Evolutionary conservation across 139 green algal genomes (phyloP).

Genomic region (Picochlorum sp.): DNA sequence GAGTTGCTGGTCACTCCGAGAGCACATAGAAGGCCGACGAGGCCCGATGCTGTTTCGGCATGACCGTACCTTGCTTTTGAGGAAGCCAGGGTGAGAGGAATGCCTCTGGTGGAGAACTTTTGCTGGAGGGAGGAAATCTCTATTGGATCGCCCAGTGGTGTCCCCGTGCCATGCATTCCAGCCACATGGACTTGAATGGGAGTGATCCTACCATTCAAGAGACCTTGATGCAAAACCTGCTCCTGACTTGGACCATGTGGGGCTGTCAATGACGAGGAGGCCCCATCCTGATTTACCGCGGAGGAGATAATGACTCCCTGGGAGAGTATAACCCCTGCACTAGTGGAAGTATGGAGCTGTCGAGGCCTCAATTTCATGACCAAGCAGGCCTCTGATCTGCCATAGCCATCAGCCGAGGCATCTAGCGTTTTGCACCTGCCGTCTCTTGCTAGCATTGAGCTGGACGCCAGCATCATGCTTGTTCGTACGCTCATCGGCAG

Average conservation of each 20-base stretch:
- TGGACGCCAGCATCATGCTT: slow-evolving; percentile 21
- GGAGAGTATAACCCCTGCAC: too few relatives aligned
- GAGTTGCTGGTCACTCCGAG: background rate
- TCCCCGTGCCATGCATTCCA: slow-evolving; percentile 37
- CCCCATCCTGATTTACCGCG: slow-evolving; percentile 1
- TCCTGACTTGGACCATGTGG: slow-evolving; percentile 1
- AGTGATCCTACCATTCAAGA: background rate
- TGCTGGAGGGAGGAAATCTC: slow-evolving; percentile 50
- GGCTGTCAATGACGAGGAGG: background rate
- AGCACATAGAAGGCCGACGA: slow-evolving; percentile 34
- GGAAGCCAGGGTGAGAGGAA: slow-evolving; percentile 28
- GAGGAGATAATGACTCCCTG: background rate
- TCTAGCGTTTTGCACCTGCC: slow-evolving; percentile 65
- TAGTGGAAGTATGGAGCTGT: background rate
- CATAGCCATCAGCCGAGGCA: slow-evolving; percentile 64
- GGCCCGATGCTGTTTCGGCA: slow-evolving; percentile 57
- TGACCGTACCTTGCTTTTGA: slow-evolving; percentile 63
- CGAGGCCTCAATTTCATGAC: background rate
- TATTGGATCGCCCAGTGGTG: slow-evolving; percentile 73
- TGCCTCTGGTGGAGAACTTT: background rate
- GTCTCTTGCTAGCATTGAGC: slow-evolving; percentile 54
- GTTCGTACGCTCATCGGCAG: slow-evolving; percentile 36
- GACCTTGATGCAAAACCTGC: background rate
- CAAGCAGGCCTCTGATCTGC: slow-evolving; percentile 54
- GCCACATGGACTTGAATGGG: background rate